Percentiles rank a stretch among this genome's conserved stretches.
phyloP scores from a whole-genome alignment of 1,139 yeast species.

The Zygoascus meyerae region DNA sequence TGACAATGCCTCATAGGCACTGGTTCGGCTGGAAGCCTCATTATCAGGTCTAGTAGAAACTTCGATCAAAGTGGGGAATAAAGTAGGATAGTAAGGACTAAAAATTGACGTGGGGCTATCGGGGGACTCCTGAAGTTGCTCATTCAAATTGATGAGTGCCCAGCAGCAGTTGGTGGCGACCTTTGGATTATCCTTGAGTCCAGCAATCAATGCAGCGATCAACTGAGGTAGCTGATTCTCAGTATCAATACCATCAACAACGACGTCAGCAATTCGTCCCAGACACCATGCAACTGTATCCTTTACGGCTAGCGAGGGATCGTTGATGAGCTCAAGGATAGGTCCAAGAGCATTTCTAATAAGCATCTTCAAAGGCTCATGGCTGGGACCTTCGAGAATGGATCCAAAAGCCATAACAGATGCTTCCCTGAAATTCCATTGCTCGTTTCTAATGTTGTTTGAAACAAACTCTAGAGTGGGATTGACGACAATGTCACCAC shows the following conservation, averaged over 20 bases:
- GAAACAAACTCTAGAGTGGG: constrained; percentile 83
- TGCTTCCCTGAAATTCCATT: constrained; percentile 92
- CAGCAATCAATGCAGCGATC: constrained; percentile 64
- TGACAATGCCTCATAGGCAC: constrained; percentile 91
- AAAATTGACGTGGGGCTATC: constrained; percentile 52
- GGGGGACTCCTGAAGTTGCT: constrained; percentile 66
- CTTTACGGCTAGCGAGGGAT: constrained; percentile 74
- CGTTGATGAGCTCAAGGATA: constrained; percentile 65
- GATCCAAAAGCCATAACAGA: constrained; percentile 99
- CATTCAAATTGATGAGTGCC: constrained; percentile 88
- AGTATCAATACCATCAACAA: constrained; percentile 68
- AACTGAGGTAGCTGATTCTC: constrained; percentile 61
- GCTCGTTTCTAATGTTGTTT: constrained; percentile 50
- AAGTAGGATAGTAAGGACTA: constrained; percentile 63
- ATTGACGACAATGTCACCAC: constrained; percentile 77
- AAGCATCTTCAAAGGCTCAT: constrained; percentile 56
- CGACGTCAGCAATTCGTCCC: constrained; percentile 90
- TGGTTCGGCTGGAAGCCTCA: constrained; percentile 84
- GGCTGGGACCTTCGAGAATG: constrained; percentile 90
- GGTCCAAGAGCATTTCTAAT: constrained; percentile 81
- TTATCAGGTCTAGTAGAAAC: constrained; percentile 70
- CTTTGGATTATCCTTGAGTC: constrained; percentile 84
- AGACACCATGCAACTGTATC: constrained; percentile 99
- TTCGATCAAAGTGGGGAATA: constrained; percentile 65
- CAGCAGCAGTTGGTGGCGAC: constrained; percentile 95